Evolutionary conservation across 2,329 filamentous ascomycete species (phyloP).

Genomic region (Penicillium griseofulvum): DNA sequence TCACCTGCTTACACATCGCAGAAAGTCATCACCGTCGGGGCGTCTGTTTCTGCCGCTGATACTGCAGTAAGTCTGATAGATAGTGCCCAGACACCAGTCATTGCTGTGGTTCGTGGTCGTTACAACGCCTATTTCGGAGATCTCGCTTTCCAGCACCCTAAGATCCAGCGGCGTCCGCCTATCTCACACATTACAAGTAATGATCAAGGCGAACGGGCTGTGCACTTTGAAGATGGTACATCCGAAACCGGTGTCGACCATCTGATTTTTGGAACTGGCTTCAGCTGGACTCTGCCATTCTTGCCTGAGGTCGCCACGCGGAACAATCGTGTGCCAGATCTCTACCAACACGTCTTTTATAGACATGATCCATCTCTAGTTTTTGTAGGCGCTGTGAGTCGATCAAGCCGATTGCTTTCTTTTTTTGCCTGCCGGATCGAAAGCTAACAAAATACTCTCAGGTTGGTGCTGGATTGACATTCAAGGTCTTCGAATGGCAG

Average conservation of each 20-base stretch:
- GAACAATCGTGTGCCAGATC: conserved; percentile 35
- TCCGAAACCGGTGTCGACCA: conserved; percentile 56
- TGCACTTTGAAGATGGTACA: conserved; percentile 56
- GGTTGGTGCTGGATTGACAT: conserved; percentile 53
- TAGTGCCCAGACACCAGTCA: conserved; percentile 48
- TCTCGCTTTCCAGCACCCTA: conserved; percentile 59
- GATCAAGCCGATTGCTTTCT: background rate
- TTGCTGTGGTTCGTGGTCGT: conserved; percentile 54
- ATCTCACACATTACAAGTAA: conserved; percentile 40
- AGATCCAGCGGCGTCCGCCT: conserved; percentile 31
- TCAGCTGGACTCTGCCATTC: conserved; percentile 63
- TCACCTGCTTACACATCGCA: conserved; percentile 24
- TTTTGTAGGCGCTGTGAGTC: conserved; percentile 47
- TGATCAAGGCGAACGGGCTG: conserved; percentile 45
- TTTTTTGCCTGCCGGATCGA: background rate
- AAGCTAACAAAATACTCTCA: conserved; percentile 18
- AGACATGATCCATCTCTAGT: conserved; percentile 32
- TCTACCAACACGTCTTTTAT: conserved; percentile 41
- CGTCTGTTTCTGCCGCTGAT: conserved; percentile 64
- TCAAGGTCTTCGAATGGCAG: conserved; percentile 69
- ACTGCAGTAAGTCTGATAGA: conserved; percentile 55
- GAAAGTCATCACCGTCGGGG: conserved; percentile 62
- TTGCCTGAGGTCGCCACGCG: conserved; percentile 47
- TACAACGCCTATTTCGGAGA: conserved; percentile 58
- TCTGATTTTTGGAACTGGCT: conserved; percentile 66